Base-by-base conservation (phyloP, 768 basidiomycete species). In the Boletus subcaerulescens region DNA sequence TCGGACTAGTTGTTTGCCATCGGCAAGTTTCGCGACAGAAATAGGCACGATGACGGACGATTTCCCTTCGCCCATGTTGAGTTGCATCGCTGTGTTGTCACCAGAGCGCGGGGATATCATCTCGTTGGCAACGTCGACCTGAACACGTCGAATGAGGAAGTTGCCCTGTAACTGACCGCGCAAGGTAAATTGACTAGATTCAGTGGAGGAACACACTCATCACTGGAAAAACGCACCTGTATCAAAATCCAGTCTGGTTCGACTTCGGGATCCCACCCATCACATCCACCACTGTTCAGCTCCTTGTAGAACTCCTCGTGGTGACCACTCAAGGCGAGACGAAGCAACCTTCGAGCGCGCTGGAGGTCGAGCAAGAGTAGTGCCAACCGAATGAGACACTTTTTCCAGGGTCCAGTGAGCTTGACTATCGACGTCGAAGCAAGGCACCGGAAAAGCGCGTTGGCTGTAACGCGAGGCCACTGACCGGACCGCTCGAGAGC, bases 41-140 rank as follows among this genome's bases (percentile, higher is more conserved):
- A 82, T 66, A 3, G 81, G 81, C 3, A 81, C 71, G 17, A 83
- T 75, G 2, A 74, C 73, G 0, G 73, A 75, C 3, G 45, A 29
- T 9, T 29, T 29, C 26, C 26, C 26, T 29, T 29, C 26, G 26
- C 26, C 26, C 26, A 29, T 29, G 26, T 81, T 80, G 12, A 83
- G 71, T 39, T 81, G 81, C n/a, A 77, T 64, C 2, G 70, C 62
- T 0, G 73, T 73, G 44, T 76, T 83, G 9, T 58, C 10, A 1
- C 55, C 47, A 0, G 65, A 71, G 1, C 39, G 50, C 0, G 81
- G 78, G 1, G 60, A 38, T 15, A 79, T 73, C 81, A 82, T 81
- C 50, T 80, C 72, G 8, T 60, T 55, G 1, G 79, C 75, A 17
- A 80, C 63, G 0, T 61, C 24, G 0, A 65, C 61, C 53, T 82